Evolutionary conservation across 2,329 filamentous ascomycete species (phyloP).

Genomic region (Alternaria alternata): DNA sequence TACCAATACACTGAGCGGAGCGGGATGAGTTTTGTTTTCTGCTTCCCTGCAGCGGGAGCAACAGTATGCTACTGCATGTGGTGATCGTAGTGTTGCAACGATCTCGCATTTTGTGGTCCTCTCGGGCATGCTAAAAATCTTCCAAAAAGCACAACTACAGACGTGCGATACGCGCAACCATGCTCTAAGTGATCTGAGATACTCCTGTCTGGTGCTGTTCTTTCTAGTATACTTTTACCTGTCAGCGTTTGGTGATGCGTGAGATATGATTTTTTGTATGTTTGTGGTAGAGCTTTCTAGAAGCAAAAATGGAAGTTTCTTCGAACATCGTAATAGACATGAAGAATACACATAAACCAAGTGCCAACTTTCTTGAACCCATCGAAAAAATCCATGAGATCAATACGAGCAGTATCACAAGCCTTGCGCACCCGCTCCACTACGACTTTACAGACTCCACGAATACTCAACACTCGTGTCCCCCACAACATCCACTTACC

Average conservation of each 20-base stretch:
- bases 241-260: not conserved
- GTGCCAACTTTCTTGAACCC: not conserved
- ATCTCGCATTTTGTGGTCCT: not conserved
- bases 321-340: not conserved
- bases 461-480: not conserved
- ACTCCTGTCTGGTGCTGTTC: not conserved
- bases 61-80: not conserved
- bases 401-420: not conserved
- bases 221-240: not conserved
- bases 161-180: not conserved
- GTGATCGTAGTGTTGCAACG: not conserved
- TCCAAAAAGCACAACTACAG: not conserved
- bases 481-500: not conserved
- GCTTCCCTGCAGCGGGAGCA: not conserved
- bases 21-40: not conserved
- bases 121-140: not conserved
- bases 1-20: not conserved
- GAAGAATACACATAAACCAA: not conserved
- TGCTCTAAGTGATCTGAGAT: not conserved
- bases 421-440: not conserved
- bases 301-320: not conserved
- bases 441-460: not conserved
- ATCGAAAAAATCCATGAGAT: not conserved
- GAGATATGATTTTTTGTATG: not conserved
- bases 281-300: slow-evolving; percentile 4